Evolutionary conservation across 768 basidiomycete genomes (phyloP).

Genomic region (Leccinum disarticulatum): DNA sequence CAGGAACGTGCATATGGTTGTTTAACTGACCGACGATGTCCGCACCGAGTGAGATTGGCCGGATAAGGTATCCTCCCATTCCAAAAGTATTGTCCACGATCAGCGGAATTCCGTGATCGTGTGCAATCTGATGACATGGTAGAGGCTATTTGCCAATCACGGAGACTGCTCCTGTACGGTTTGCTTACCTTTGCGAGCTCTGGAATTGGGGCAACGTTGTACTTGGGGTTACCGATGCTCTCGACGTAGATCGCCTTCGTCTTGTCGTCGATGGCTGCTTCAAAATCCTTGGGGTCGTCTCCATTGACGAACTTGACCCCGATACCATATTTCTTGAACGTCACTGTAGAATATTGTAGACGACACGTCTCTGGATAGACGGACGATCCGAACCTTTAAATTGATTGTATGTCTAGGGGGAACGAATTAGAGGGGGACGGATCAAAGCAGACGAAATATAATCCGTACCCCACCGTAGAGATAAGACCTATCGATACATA

Average conservation of each 20-base stretch:
- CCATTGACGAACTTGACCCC: too few species aligned
- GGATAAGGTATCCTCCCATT: constrained; percentile 56
- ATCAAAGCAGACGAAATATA: not conserved
- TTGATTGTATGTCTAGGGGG: constrained; percentile 55
- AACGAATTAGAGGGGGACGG: not conserved
- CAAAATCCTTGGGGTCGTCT: too few species aligned
- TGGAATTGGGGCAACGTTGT: constrained; percentile 52
- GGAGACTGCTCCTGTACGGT: not conserved
- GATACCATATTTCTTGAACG: too few species aligned
- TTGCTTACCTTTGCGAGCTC: constrained; percentile 50
- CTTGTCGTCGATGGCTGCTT: too few species aligned
- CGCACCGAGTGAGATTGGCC: constrained; percentile 56
- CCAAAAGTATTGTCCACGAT: constrained; percentile 69
- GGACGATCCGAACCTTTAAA: constrained; percentile 48
- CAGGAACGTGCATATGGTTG: too few species aligned
- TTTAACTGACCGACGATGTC: constrained; percentile 48
- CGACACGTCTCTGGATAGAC: too few species aligned
- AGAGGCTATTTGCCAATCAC: not conserved
- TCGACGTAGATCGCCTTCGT: too few species aligned
- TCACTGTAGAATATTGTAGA: too few species aligned
- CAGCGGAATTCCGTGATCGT: constrained; percentile 56
- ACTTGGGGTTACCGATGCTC: constrained; percentile 62
- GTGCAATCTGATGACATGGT: constrained; percentile 49
- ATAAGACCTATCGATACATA: constrained; percentile 38
- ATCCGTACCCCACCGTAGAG: constrained; percentile 58